Conservation (phyloP, 2,329 filamentous ascomycete genomes). For the Rosellinia necatrix region DNA sequence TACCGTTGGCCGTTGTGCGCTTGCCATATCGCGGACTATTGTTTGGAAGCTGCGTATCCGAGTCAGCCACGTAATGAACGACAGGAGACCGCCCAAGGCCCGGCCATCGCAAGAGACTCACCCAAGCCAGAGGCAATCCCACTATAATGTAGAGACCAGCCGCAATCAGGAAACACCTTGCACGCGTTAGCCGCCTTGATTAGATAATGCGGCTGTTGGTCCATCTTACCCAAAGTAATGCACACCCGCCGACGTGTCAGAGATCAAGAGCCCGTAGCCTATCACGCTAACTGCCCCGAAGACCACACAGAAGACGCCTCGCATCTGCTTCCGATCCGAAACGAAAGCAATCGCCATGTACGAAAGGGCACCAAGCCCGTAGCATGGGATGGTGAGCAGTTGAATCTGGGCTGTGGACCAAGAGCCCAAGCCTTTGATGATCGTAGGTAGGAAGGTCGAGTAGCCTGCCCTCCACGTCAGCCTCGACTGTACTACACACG, state of each 20-base stretch:
- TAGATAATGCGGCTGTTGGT: too few species aligned
- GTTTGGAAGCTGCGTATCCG: slow-evolving; percentile 52
- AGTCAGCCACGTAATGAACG: slow-evolving; percentile 9
- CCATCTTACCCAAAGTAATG: slow-evolving; percentile 65
- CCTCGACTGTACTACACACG: not conserved
- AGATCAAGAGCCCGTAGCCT: slow-evolving; percentile 71
- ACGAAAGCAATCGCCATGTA: slow-evolving; percentile 70
- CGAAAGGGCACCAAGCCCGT: slow-evolving; percentile 70
- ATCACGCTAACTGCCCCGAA: slow-evolving; percentile 67
- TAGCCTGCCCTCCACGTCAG: slow-evolving; percentile 55
- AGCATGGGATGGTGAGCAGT: slow-evolving; percentile 78
- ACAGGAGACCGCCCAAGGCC: not conserved
- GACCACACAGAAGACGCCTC: slow-evolving; percentile 66
- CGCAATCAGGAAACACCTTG: slow-evolving; percentile 72
- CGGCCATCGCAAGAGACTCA: slow-evolving; percentile 37
- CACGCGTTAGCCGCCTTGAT: not conserved
- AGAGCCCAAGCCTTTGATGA: slow-evolving; percentile 69
- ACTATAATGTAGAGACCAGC: slow-evolving; percentile 69
- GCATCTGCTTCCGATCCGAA: slow-evolving; percentile 69
- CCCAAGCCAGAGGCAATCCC: slow-evolving; percentile 61
- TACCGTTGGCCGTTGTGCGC: slow-evolving; percentile 70
- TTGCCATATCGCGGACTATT: slow-evolving; percentile 79
- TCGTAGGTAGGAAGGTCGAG: slow-evolving; percentile 78
- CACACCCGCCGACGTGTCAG: slow-evolving; percentile 61
- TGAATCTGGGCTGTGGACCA: slow-evolving; percentile 71